Evolutionary conservation across 192 early-diverging fungal species (phyloP), one percentile per base, ranked within the genome.

Genomic region (Entomortierella parvispora): DNA sequence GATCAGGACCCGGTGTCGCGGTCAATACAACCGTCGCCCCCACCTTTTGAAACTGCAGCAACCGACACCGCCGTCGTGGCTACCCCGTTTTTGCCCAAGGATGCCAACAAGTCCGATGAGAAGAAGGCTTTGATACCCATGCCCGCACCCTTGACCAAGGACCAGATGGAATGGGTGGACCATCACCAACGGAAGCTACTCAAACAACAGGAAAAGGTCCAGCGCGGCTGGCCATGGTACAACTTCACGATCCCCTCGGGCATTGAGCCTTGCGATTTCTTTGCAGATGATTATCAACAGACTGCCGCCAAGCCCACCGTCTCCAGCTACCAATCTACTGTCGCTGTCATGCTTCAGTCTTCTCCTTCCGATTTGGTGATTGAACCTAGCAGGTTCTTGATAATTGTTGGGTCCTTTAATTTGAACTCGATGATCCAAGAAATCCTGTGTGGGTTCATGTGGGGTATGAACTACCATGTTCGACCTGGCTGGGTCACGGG

Each of bases 401-500:
- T 63, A 42, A 77, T 77, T 46, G 66, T 77, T 7, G 74, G 74
- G 3, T 62, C 45, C 17, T 77, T 77, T 47, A 77, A 77, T n/a
- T 15, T 77, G 4, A 77, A 77, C 61, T 77, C 74, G 37, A 52
- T 68, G 34, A 55, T 77, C 11, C 74, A 77, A 31, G 74, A 77
- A 14, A 51, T 77, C 15, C 49, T 77, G 20, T 77, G 74, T 10
- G 74, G 74, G 32, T 63, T 77, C 52, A 77, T 77, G 74, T 77
- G 74, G 74, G 74, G 74, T 7, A 77, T 77, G 66, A 68, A 59
- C 32, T 77, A 77, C 32, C 74, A 63, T 68, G 74, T 77, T 3
- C 65, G 74, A 0, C 74, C 74, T 0, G 74, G 74, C 3, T 77
- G 74, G 74, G 66, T 68, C 1, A 59, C 62, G 2, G 74, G 74